Evolutionary conservation across 2,329 filamentous ascomycete genomes (phyloP), one percentile per base, ranked within the genome.

Genomic region (Penicillium oxalicum): DNA sequence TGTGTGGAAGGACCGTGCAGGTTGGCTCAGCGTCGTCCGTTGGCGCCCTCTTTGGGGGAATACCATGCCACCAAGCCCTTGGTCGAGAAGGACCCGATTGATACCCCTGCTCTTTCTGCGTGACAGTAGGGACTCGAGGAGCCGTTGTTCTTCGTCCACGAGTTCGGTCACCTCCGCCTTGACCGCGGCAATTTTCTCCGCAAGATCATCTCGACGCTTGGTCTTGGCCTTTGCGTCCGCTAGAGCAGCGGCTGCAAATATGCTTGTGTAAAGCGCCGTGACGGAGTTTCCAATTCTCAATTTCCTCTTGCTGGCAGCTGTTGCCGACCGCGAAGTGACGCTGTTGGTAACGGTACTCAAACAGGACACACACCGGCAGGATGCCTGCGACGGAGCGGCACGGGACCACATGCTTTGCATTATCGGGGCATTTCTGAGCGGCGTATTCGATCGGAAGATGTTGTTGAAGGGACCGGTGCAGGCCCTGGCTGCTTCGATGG

Each of bases 331-430:
- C 43, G 65, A 68, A 24, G 69, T 59, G 25, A 72, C 54, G 29
- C 61, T 64, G 52, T 62, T 66, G 34, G 63, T 57, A 38, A 56
- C 59, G 32, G 67, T 68, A 49, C 65, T 69, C 44, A 68, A 46
- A 54, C 70, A 73, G 45, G 69, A 69, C 45, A 70, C 62, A 58
- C 70, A 73, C 43, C 66, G 70, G 58, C 70, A 73, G 51, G 62
- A 60, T 48, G 68, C 63, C 56, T 64, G 65, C 54, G 65, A 59
- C 51, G 61, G 60, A 50, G 65, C 67, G 56, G 63, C 59, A 54
- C 71, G 70, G 56, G 70, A 70, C 70, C 69, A 73, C 46, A 74
- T 60, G 50, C 62, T 63, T 53, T 73, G 70, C 71, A 74, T 74
- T 64, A 63, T 70, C 56, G 56, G 54, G 56, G 49, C 67, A 68